Conservation (phyloP, 108 stramenopile genomes). For the Parmales sp. region DNA sequence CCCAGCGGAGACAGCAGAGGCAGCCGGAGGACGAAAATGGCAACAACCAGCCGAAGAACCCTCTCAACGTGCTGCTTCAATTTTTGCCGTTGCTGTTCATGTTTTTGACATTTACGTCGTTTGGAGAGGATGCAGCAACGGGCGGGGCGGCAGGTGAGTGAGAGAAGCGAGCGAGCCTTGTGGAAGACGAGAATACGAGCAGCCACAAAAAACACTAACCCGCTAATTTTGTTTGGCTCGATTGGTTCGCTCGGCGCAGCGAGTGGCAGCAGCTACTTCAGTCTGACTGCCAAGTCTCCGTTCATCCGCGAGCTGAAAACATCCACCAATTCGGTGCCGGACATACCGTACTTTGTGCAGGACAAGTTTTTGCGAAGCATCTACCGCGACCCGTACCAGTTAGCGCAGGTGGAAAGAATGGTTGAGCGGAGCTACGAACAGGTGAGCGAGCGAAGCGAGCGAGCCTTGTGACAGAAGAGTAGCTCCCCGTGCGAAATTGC, state of each 20-base stretch:
- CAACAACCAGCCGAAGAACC: too few species aligned
- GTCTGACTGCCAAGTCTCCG: slow-evolving; percentile 58
- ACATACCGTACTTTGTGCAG: slow-evolving; percentile 76
- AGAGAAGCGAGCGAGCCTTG: slow-evolving; percentile 39
- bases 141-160: too few species aligned
- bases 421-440: slow-evolving; percentile 68
- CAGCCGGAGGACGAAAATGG: not conserved
- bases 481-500: too few species aligned
- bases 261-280: slow-evolving; percentile 70
- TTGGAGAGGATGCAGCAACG: slow-evolving; percentile 18
- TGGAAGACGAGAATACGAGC: too few species aligned
- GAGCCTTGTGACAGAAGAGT: too few species aligned
- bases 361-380: slow-evolving; percentile 67
- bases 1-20: not conserved
- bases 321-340: slow-evolving; percentile 55
- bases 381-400: slow-evolving; percentile 64
- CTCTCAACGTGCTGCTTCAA: too few species aligned
- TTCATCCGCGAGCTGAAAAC: slow-evolving; percentile 58
- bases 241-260: too few species aligned
- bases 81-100: too few species aligned
- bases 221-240: too few species aligned
- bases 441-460: too few species aligned
- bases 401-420: slow-evolving; percentile 79
- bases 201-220: too few species aligned
- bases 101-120: too few species aligned